A percentile compares a stretch with the other conserved stretches of the same genome.
Evolutionary conservation across 2,329 filamentous ascomycete species (phyloP).

Genomic region (Sporothrix schenckii): DNA sequence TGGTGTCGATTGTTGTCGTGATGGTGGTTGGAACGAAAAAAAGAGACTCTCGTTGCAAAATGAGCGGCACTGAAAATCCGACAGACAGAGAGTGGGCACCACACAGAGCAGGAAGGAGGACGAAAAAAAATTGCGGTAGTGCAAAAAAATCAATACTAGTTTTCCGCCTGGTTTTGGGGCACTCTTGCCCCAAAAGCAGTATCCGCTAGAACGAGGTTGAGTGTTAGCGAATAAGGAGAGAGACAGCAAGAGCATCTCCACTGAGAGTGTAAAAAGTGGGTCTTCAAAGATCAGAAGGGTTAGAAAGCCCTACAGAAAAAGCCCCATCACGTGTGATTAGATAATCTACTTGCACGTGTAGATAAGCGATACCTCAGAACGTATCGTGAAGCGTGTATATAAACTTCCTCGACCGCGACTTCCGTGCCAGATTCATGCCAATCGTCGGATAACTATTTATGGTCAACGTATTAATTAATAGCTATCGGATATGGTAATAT

Average conservation of each 20-base stretch:
- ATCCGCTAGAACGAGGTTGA: not conserved
- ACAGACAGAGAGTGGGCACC: not conserved
- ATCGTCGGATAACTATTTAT: not conserved
- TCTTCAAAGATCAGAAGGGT: conserved; percentile 43
- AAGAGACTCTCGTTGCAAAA: conserved; percentile 19
- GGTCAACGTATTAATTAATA: conserved; percentile 15
- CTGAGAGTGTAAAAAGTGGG: conserved; percentile 11
- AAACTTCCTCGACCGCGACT: not conserved
- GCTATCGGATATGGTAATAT: conserved; percentile 13
- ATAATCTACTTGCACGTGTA: not conserved
- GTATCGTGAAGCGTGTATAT: conserved; percentile 2
- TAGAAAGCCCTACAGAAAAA: conserved; percentile 49
- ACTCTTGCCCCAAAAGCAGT: conserved; percentile 10
- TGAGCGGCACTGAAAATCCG: conserved; percentile 24
- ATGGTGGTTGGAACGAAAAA: conserved; percentile 21
- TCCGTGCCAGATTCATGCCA: not conserved
- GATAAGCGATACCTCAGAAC: not conserved
- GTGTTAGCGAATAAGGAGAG: not conserved
- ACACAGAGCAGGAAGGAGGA: conserved; percentile 23
- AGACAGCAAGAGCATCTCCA: not conserved
- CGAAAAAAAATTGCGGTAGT: conserved; percentile 33
- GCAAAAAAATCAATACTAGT: conserved; percentile 30
- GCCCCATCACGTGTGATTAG: conserved; percentile 24
- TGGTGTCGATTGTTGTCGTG: conserved; percentile 29
- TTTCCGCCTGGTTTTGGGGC: conserved; percentile 1